phyloP scores from a whole-genome alignment of 495 filamentous ascomycete species.

The Penicillium lagena region DNA sequence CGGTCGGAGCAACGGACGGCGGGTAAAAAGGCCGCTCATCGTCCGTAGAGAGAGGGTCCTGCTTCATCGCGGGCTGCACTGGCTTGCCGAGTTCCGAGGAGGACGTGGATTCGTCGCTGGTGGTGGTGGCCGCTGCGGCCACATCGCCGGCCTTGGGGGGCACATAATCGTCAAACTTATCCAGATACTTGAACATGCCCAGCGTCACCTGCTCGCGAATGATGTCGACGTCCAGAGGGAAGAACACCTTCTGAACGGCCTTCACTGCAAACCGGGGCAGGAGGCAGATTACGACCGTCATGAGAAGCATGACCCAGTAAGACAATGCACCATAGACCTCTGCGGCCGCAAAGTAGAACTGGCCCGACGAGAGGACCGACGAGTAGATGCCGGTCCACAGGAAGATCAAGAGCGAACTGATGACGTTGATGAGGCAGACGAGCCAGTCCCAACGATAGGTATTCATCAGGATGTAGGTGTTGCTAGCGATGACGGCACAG shows the following conservation, averaged over 20 bases:
- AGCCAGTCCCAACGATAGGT: conserved; percentile 98
- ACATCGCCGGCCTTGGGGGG: conserved; percentile 20
- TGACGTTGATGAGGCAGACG: conserved; percentile 66
- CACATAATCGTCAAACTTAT: conserved; percentile 42
- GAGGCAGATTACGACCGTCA: conserved; percentile 72
- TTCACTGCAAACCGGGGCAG: conserved; percentile 84
- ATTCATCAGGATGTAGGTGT: conserved; percentile 91
- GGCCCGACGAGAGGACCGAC: conserved; percentile 52
- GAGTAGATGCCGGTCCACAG: conserved; percentile 97
- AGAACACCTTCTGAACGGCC: conserved; percentile 83
- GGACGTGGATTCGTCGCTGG: conserved; percentile 40
- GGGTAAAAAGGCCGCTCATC: conserved; percentile 87
- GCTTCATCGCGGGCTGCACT: conserved; percentile 46
- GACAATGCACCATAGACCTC: conserved; percentile 73
- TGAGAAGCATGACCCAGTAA: conserved; percentile 78
- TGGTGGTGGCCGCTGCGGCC: conserved; percentile 8
- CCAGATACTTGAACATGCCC: conserved; percentile 71
- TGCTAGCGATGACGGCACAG: conserved; percentile 74
- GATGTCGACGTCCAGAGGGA: conserved; percentile 90
- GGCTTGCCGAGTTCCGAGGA: conserved; percentile 64
- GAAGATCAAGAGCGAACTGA: conserved; percentile 85
- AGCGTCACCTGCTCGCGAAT: conserved; percentile 83
- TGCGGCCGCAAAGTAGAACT: conserved; percentile 71
- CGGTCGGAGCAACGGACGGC: conserved; percentile 69
- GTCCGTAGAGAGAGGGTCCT: conserved; percentile 62